Percentiles rank a stretch among this genome's conserved stretches.
These are phyloP conservation scores for Friedmanniomyces simplex DNA, from an alignment of 495 filamentous ascomycete species.

Conservation along the genomic window DNA sequence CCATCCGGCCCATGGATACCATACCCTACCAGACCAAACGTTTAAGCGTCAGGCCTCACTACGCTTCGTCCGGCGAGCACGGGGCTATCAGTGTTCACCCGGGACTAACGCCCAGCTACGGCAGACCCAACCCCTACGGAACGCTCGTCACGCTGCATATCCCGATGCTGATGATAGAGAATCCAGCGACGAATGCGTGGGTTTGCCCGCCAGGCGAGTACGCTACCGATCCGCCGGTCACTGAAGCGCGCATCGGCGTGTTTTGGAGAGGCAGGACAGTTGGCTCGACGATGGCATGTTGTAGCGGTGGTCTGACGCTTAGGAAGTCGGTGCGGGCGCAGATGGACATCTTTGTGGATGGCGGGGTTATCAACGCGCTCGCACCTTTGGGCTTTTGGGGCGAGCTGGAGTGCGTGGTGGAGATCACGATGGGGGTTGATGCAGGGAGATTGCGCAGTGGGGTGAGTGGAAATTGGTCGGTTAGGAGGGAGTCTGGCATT, in stretches of 20 bases:
- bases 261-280: not conserved
- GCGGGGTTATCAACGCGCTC: too few species aligned
- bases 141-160: not conserved
- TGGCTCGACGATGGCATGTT: not conserved
- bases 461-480: too few species aligned
- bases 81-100: not conserved
- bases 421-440: not conserved
- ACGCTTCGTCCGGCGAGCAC: too few species aligned
- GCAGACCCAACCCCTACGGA: not conserved
- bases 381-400: too few species aligned
- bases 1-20: not conserved
- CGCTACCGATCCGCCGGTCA: not conserved
- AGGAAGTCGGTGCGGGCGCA: not conserved
- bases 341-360: not conserved
- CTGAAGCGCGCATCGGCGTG: not conserved
- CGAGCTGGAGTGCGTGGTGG: not conserved
- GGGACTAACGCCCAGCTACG: not conserved
- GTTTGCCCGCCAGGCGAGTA: not conserved
- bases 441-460: too few species aligned
- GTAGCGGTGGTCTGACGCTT: not conserved
- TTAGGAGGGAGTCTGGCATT: too few species aligned
- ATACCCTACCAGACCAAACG: not conserved
- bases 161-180: too few species aligned
- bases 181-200: not conserved
- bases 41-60: not conserved